Evolutionary conservation across 2,329 filamentous ascomycete species (phyloP).

Genomic region (Ascochyta pisi): DNA sequence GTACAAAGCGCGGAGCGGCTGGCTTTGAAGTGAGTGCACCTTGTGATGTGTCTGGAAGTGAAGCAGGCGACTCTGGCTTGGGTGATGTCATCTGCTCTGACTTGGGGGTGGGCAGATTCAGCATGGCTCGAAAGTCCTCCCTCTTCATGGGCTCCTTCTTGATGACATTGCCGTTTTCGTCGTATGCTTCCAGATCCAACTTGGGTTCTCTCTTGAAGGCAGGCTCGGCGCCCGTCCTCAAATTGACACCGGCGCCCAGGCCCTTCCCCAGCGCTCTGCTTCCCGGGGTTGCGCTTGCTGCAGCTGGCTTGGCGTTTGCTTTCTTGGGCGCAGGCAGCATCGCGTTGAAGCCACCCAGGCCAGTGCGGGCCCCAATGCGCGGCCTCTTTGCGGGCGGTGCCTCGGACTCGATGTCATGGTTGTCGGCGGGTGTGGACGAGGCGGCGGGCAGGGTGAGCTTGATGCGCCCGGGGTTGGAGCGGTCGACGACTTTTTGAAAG

Average conservation of each 20-base stretch:
- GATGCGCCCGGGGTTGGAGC: slow-evolving; percentile 83
- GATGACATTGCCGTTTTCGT: slow-evolving; percentile 45
- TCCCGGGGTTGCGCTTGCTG: slow-evolving; percentile 35
- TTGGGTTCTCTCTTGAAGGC: slow-evolving; percentile 74
- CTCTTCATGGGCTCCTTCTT: slow-evolving; percentile 39
- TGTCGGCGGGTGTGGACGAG: slow-evolving; percentile 48
- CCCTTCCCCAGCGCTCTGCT: slow-evolving; percentile 46
- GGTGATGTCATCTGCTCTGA: slow-evolving; percentile 42
- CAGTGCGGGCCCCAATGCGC: slow-evolving; percentile 66
- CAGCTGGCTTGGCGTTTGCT: slow-evolving; percentile 34
- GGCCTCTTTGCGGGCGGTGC: slow-evolving; percentile 71
- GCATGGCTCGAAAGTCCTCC: slow-evolving; percentile 41
- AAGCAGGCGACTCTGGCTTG: neutral
- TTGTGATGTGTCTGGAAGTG: slow-evolving; percentile 59
- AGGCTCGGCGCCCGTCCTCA: slow-evolving; percentile 84
- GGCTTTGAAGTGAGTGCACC: slow-evolving; percentile 66
- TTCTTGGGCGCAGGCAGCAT: slow-evolving; percentile 85
- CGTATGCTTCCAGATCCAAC: slow-evolving; percentile 41
- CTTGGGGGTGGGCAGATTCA: slow-evolving; percentile 45
- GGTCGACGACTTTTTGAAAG: slow-evolving; percentile 82
- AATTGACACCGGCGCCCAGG: slow-evolving; percentile 66
- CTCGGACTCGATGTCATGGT: slow-evolving; percentile 53
- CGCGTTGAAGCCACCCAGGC: slow-evolving; percentile 83
- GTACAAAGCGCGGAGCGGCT: slow-evolving; percentile 84
- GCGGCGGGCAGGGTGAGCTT: slow-evolving; percentile 75